These are phyloP conservation scores for Fraxinus americana DNA, from an alignment of 257 asterid species.

Conservation along the genomic window DNA sequence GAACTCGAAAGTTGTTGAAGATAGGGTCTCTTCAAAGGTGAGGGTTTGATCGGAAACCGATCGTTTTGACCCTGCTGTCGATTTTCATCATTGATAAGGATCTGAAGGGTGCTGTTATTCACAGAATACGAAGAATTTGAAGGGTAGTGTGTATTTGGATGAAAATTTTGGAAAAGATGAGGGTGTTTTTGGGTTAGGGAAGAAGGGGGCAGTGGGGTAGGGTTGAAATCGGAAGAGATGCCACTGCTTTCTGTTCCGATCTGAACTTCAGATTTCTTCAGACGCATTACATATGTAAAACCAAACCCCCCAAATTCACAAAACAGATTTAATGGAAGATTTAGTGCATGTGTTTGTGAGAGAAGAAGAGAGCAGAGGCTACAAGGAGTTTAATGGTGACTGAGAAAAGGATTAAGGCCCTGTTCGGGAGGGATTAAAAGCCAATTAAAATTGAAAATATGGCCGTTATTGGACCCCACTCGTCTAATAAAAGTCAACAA, in stretches of 20 bases:
- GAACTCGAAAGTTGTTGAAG: slow-evolving; percentile 53
- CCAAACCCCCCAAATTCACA: slow-evolving; percentile 25
- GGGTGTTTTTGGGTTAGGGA: slow-evolving; percentile 65
- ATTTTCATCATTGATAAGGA: slow-evolving; percentile 51
- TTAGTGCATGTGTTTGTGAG: background rate
- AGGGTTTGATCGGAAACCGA: slow-evolving; percentile 57
- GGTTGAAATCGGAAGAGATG: slow-evolving; percentile 99
- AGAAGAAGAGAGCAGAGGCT: slow-evolving; percentile 35
- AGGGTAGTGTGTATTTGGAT: slow-evolving; percentile 32
- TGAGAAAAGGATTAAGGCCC: slow-evolving; percentile 19
- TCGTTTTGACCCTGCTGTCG: slow-evolving; percentile 51
- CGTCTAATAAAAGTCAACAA: too few relatives aligned
- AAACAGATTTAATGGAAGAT: slow-evolving; percentile 14
- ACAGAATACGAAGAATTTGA: slow-evolving; percentile 35
- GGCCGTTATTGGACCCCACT: too few relatives aligned
- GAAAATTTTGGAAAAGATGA: slow-evolving; percentile 34
- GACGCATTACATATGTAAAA: slow-evolving; percentile 83
- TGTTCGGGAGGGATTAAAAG: too few relatives aligned
- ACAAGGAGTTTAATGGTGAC: slow-evolving; percentile 47
- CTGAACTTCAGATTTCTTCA: slow-evolving; percentile 93
- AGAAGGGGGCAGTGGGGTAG: slow-evolving; percentile 64
- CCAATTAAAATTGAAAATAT: too few relatives aligned
- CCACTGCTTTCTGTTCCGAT: slow-evolving; percentile 99
- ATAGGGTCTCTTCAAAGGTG: slow-evolving; percentile 75
- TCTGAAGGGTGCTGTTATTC: slow-evolving; percentile 44